Evolutionary conservation across 768 basidiomycete genomes (phyloP), one percentile per base, ranked within the genome.

Genomic region (Termitomyces sp.): DNA sequence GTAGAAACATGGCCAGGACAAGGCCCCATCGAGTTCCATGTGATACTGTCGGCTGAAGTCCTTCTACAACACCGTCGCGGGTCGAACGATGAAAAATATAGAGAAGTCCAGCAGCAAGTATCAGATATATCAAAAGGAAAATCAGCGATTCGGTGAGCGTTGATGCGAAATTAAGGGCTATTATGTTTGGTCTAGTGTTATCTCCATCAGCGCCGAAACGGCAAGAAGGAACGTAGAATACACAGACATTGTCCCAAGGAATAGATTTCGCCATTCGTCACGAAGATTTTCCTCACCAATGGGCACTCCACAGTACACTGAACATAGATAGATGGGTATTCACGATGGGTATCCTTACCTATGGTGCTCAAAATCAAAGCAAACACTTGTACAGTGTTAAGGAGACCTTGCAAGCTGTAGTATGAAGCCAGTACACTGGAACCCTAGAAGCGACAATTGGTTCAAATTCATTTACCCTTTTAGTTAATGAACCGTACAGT

Each of bases 111-210:
- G 80, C 70, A 31, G 84, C 73, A 34, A 90, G 65, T 34, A 68
- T 55, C 73, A 87, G 81, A 60, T 89, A 81, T 34, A 86, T 66
- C 23, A 81, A 54, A 23, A 93, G 77, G 61, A 85, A 82, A 25
- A 86, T 62, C 5, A 90, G 69, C 0, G 87, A 85, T 64, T 83
- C 77, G 14, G 79, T 71, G 17, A 85, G 71, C 5, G 82, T 80
- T 0, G 85, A 77, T 0, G 82, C 84, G 56, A 92, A 85, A 66
- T 91, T 90, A 53, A 92, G 73, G 10, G 89, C 89, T 37, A 92
- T 72, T 19, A 90, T 65, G 59, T 90, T 89, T 3, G 90, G 90
- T 58, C 89, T 87, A 17, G 46, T 16, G 57, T 14, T 32, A 37
- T 44, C 43, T 44, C 25, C 23, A 16, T 60, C 62, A 54, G 61